Percentiles rank a stretch among this genome's conserved stretches.
Evolutionary conservation across 2,329 filamentous ascomycete species (phyloP).

Genomic region (Colletotrichum liriopes): DNA sequence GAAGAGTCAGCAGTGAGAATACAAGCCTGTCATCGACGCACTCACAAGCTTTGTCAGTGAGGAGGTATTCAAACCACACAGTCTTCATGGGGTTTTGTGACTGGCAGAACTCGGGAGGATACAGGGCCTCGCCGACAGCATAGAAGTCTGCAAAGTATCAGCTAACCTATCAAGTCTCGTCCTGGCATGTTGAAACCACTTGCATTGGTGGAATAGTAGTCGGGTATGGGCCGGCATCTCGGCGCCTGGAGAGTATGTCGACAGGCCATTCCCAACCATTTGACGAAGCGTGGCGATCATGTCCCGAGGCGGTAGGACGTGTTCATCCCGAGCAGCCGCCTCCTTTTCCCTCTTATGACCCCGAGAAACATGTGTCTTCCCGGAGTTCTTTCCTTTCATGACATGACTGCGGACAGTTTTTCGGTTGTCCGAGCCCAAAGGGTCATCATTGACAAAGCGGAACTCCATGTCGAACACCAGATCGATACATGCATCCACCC

Average conservation of each 20-base stretch:
- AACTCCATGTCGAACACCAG: background rate
- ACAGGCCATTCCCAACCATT: background rate
- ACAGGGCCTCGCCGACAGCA: background rate
- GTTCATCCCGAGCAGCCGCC: no score
- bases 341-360: background rate
- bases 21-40: background rate
- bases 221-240: background rate
- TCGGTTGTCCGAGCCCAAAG: background rate
- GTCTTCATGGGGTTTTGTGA: background rate
- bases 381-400: slow-evolving; percentile 13
- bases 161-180: background rate
- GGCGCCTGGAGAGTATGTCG: background rate
- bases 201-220: slow-evolving; percentile 4
- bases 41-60: slow-evolving; percentile 13
- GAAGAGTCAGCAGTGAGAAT: no score
- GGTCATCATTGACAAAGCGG: slow-evolving; percentile 5
- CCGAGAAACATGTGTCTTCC: background rate
- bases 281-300: background rate
- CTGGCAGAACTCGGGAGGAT: slow-evolving; percentile 17
- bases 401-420: slow-evolving; percentile 8
- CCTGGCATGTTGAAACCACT: background rate
- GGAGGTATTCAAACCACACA: background rate
- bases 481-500: no score
- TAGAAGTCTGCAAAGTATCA: background rate
- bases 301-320: background rate